These are phyloP conservation scores for Fusarium multiceps DNA, from an alignment of 2,329 filamentous ascomycete species.

Conservation along the genomic window DNA sequence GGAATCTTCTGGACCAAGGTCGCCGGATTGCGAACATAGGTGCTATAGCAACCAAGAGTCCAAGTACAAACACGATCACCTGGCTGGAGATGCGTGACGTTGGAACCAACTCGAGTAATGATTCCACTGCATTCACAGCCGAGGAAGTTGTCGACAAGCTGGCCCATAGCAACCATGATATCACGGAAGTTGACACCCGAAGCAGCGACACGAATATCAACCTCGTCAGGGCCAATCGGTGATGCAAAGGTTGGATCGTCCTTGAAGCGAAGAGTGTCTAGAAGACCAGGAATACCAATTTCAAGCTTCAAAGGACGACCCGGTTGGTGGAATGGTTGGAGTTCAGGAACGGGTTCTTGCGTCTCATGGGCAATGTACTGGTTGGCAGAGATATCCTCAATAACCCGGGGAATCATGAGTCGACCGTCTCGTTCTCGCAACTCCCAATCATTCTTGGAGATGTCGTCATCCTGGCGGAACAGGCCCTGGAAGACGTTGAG, in stretches of 20 bases:
- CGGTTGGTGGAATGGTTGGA: background rate
- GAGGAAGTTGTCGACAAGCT: slow-evolving; percentile 6
- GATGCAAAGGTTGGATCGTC: background rate
- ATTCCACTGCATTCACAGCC: slow-evolving; percentile 1
- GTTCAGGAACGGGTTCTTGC: background rate
- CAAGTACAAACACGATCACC: background rate
- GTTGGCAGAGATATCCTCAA: background rate
- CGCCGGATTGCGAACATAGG: background rate
- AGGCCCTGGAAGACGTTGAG: background rate
- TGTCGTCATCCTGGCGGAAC: background rate
- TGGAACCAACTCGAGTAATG: background rate
- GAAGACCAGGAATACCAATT: background rate
- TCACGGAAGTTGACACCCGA: slow-evolving; percentile 26
- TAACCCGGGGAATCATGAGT: background rate
- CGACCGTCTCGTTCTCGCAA: background rate
- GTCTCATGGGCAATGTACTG: slow-evolving; percentile 3
- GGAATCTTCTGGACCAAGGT: background rate
- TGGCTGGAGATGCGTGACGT: background rate
- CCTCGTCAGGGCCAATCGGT: background rate
- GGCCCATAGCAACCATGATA: slow-evolving; percentile 24
- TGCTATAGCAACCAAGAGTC: background rate
- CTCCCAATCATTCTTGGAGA: slow-evolving; percentile 1
- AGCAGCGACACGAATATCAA: slow-evolving; percentile 14
- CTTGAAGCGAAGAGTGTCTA: background rate
- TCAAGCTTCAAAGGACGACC: background rate